Evolutionary conservation across 306 rosid species (phyloP).

Genomic region (Dryas alaskensis): DNA sequence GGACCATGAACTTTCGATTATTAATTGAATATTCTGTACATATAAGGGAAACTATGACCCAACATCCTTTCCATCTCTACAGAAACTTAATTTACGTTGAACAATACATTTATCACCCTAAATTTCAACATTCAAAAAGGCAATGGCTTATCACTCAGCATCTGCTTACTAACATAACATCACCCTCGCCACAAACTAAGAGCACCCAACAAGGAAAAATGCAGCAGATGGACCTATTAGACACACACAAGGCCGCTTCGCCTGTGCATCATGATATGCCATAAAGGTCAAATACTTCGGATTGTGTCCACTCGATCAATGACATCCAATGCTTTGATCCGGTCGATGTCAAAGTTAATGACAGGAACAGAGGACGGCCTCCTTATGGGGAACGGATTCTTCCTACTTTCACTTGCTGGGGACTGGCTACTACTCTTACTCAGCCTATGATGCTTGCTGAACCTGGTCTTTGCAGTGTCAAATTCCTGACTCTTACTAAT

Average conservation of each 20-base stretch:
- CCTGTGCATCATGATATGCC: neutral
- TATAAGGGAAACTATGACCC: slow-evolving; percentile 13
- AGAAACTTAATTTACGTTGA: slow-evolving; percentile 9
- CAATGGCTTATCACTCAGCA: slow-evolving; percentile 5
- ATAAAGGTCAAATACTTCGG: slow-evolving; percentile 29
- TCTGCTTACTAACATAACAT: neutral
- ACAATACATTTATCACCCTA: slow-evolving; percentile 3
- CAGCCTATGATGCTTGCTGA: slow-evolving; percentile 75
- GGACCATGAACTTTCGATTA: slow-evolving; percentile 15
- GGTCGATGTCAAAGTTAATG: slow-evolving; percentile 72
- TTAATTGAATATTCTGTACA: slow-evolving; percentile 27
- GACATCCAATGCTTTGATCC: slow-evolving; percentile 72
- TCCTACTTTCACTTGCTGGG: slow-evolving; percentile 55
- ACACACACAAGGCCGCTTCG: neutral
- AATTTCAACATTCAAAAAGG: slow-evolving; percentile 20
- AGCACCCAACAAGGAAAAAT: neutral
- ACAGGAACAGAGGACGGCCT: slow-evolving; percentile 70
- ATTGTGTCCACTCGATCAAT: slow-evolving; percentile 84
- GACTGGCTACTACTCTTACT: slow-evolving; percentile 94
- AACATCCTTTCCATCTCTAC: slow-evolving; percentile 24
- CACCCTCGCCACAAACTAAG: slow-evolving; percentile 5
- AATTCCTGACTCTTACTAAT: slow-evolving; percentile 97
- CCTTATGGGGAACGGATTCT: slow-evolving; percentile 51
- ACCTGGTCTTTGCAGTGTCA: slow-evolving; percentile 59
- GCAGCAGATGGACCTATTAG: neutral